Percentiles rank a stretch among this genome's conserved stretches.
phyloP scores from a whole-genome alignment of 225 moss, liverwort and hornwort genomes.

The Ulota crispa region DNA sequence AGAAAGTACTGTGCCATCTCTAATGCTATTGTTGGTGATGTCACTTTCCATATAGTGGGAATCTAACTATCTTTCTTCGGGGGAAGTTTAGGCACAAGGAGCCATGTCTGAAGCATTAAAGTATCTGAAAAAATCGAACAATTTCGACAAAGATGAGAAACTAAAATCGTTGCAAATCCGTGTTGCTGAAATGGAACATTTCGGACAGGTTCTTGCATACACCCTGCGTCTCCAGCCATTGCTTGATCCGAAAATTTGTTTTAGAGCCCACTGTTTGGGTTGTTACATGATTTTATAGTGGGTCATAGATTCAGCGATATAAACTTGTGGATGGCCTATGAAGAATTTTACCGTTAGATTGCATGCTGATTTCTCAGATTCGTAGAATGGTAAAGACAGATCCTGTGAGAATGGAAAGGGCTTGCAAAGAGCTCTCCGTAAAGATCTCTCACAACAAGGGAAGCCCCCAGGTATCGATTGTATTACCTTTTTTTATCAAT shows the following conservation, averaged over 20 bases:
- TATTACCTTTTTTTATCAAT: not conserved
- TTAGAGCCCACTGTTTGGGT: not conserved
- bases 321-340: not conserved
- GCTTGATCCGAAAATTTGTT: not conserved
- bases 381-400: conserved; percentile 77
- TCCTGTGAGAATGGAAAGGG: conserved; percentile 62
- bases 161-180: conserved; percentile 57
- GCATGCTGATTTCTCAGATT: conserved; percentile 45
- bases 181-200: conserved; percentile 71
- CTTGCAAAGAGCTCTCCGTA: conserved; percentile 67
- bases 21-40: not conserved
- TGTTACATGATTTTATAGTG: not conserved
- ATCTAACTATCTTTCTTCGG: conserved; percentile 9
- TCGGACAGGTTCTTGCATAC: conserved; percentile 60
- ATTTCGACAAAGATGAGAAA: conserved; percentile 57
- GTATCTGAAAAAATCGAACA: conserved; percentile 56
- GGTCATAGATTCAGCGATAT: not conserved
- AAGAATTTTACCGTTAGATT: not conserved
- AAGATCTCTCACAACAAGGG: conserved; percentile 46
- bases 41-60: not conserved
- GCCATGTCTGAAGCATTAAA: conserved; percentile 88
- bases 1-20: not conserved
- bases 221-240: not conserved
- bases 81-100: conserved; percentile 63
- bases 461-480: conserved; percentile 45